A percentile compares a stretch with the other conserved stretches of the same genome.
Evolutionary conservation across 176 grass and related monocot species (phyloP).

Genomic region (Tillandsia fasciculata): DNA sequence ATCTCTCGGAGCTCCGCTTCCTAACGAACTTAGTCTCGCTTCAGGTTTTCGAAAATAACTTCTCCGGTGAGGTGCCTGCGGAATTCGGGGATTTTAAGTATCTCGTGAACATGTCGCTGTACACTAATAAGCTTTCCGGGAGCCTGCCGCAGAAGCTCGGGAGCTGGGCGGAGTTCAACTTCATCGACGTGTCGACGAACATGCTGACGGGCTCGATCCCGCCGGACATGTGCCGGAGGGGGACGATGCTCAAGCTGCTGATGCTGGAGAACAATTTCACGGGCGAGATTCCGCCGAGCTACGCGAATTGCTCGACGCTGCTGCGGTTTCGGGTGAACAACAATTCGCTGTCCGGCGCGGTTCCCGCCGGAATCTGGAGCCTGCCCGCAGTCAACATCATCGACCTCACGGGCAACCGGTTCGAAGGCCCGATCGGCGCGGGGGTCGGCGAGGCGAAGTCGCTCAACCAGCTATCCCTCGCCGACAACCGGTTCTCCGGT

Average conservation of each 20-base stretch:
- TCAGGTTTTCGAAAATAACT: conserved; percentile 59
- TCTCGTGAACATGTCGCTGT: conserved; percentile 77
- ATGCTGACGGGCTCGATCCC: conserved; percentile 54
- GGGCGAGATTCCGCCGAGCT: conserved; percentile 51
- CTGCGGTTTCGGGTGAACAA: conserved; percentile 55
- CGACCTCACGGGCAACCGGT: conserved; percentile 47
- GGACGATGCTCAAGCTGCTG: conserved; percentile 59
- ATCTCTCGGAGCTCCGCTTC: conserved; percentile 44
- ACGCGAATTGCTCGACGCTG: conserved; percentile 46
- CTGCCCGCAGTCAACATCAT: conserved; percentile 48
- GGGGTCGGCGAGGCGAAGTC: conserved; percentile 32
- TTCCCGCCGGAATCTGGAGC: conserved; percentile 62
- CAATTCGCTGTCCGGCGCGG: conserved; percentile 50
- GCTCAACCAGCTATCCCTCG: conserved; percentile 25
- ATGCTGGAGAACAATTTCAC: conserved; percentile 79
- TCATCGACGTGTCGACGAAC: conserved; percentile 90
- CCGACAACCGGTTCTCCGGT: conserved; percentile 51
- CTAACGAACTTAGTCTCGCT: conserved; percentile 50
- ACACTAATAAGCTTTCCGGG: conserved; percentile 57
- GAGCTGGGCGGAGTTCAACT: conserved; percentile 59
- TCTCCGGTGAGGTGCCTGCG: conserved; percentile 42
- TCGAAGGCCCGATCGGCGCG: conserved; percentile 39
- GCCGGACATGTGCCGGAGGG: conserved; percentile 68
- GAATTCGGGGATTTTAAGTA: conserved; percentile 74
- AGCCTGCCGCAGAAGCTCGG: conserved; percentile 52